phyloP scores from a whole-genome alignment of 2,329 filamentous ascomycete species.

The Fusarium agapanthi region DNA sequence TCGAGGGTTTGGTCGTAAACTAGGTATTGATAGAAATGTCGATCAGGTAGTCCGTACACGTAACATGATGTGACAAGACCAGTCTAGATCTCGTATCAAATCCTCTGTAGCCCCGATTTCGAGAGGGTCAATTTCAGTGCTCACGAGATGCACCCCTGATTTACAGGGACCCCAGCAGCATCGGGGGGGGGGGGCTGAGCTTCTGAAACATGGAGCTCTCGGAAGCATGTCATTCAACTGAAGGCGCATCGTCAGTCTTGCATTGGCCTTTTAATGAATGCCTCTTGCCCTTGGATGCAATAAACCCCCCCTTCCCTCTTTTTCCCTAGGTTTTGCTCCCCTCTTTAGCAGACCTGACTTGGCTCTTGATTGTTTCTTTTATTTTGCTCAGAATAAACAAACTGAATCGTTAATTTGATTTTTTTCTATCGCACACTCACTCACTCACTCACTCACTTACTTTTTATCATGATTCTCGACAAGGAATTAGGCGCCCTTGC shows the following conservation, averaged over 20 bases:
- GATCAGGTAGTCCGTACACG: slow-evolving; percentile 14
- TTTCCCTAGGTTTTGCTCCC: slow-evolving; percentile 1
- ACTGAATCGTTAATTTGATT: slow-evolving; percentile 16
- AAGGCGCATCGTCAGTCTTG: background rate
- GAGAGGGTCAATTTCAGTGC: slow-evolving; percentile 14
- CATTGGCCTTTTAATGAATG: slow-evolving; percentile 19
- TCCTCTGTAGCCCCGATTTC: background rate
- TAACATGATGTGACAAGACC: slow-evolving; percentile 18
- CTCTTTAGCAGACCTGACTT: slow-evolving; percentile 4
- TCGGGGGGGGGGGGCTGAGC: slow-evolving; percentile 23
- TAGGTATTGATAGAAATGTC: background rate
- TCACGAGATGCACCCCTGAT: slow-evolving; percentile 14
- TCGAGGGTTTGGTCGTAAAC: background rate
- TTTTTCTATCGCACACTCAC: background rate
- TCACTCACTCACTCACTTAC: background rate
- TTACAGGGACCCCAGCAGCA: background rate
- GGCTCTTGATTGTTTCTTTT: background rate
- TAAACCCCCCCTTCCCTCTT: background rate
- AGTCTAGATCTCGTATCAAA: slow-evolving; percentile 24
- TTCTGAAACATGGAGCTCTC: slow-evolving; percentile 37
- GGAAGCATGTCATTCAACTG: slow-evolving; percentile 3
- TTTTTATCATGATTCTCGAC: slow-evolving; percentile 24
- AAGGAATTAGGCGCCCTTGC: slow-evolving; percentile 8
- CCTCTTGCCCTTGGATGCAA: slow-evolving; percentile 1
- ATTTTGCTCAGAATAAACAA: background rate